These are phyloP conservation scores for Psilocybe azurescens DNA, from an alignment of 768 basidiomycete species.

Conservation along the genomic window DNA sequence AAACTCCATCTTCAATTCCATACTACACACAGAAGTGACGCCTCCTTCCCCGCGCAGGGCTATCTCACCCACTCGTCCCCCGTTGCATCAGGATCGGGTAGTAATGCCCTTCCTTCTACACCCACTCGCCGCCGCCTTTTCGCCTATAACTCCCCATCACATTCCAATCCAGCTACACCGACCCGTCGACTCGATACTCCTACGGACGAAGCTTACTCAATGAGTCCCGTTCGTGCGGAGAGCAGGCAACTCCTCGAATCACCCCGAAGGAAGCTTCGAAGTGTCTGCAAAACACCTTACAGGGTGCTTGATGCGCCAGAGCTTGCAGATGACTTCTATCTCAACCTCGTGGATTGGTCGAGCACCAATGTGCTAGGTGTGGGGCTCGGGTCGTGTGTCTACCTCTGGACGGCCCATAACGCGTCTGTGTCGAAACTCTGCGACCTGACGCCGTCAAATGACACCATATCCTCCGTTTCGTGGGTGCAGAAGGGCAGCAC, in stretches of 20 bases:
- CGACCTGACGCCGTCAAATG: conserved; percentile 69
- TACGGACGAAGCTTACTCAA: conserved; percentile 86
- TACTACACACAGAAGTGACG: conserved; percentile 80
- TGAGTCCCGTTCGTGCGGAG: conserved; percentile 87
- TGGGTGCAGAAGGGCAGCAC: conserved; percentile 95
- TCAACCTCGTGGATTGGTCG: conserved; percentile 98
- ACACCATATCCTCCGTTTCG: conserved; percentile 85
- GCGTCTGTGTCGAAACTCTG: conserved; percentile 92
- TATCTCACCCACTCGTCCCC: conserved; percentile 59
- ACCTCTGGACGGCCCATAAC: conserved; percentile 96
- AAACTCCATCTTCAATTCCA: conserved; percentile 78
- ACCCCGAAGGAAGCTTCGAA: conserved; percentile 80
- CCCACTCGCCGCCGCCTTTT: conserved; percentile 69
- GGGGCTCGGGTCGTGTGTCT: conserved; percentile 90
- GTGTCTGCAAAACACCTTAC: conserved; percentile 94
- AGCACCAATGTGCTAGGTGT: conserved; percentile 95
- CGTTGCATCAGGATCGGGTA: conserved; percentile 38
- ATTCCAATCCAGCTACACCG: conserved; percentile 62
- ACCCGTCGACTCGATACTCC: conserved; percentile 77
- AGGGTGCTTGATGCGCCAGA: conserved; percentile 97
- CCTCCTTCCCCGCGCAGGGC: conserved; percentile 69
- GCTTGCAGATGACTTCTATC: conserved; percentile 97
- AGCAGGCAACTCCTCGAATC: conserved; percentile 84
- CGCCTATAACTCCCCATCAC: conserved; percentile 67
- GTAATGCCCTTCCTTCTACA: conserved; percentile 45